Base-by-base conservation (phyloP, 345 rosid species). In the Cardamine resedifolia region DNA sequence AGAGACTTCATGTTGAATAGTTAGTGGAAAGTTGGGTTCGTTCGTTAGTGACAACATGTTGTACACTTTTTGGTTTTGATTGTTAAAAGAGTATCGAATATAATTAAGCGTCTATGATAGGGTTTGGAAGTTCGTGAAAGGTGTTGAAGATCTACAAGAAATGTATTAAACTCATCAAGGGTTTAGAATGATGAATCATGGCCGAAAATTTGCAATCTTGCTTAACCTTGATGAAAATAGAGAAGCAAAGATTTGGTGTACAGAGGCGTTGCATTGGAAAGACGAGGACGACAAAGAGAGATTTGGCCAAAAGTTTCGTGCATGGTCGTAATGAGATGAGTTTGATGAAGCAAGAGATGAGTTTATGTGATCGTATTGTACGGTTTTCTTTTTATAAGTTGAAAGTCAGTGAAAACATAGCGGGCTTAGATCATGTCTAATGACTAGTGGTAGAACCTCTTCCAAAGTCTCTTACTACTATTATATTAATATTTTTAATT, bases 1-100 rank as follows among this genome's bases (percentile, higher is more conserved):
- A 55, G 82, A 67, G 33, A 50, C n/a, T 16, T 23, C 47, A 2
- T 55, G 8, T 45, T 90, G 62, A 84, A 88, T 60, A 49, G 79
- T 45, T n/a, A n/a, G n/a, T n/a, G 97, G 95, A 69, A 85, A 53
- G 87, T 87, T 27, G 80, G 89, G n/a, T 39, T 93, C 85, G 4
- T 88, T 88, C 20, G 97, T 85, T 50, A 77, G 87, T 10, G 81
- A 79, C 31, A 86, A 81, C 33, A 61, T 87, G 20, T 90, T 31
- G 86, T 88, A 82, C 50, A 85, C 89, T 59, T 91, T 85, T n/a
- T 31, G 88, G 85, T 50, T 23, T 67, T 84, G 77, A 79, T 1
- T 0, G 3, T n/a, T 3, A 6, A 43, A 43, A n/a, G 2, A 6
- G 88, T 88, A 58, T 82, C 79, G 28, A 83, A 80, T 47, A 76